A percentile compares a stretch with the other conserved stretches of the same genome.
These are phyloP conservation scores for Meyerozyma smithsonii DNA, from an alignment of 1,139 yeast species.

Conservation along the genomic window DNA sequence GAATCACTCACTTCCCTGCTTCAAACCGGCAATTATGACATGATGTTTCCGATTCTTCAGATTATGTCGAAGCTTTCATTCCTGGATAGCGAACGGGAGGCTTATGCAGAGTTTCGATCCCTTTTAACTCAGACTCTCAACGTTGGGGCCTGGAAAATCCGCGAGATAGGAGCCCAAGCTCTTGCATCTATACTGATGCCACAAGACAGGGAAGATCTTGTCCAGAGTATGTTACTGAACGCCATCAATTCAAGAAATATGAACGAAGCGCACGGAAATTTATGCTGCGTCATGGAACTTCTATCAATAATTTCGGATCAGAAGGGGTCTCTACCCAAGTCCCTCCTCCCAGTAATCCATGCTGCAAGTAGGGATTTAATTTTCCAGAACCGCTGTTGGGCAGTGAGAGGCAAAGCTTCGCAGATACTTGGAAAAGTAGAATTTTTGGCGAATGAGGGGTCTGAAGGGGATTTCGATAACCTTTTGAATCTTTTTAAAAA, in stretches of 20 bases:
- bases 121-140: slow-evolving; percentile 26
- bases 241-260: slow-evolving; percentile 7
- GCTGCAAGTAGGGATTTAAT: neutral
- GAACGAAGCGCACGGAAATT: slow-evolving; percentile 55
- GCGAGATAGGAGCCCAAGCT: slow-evolving; percentile 81
- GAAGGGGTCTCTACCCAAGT: slow-evolving; percentile 5
- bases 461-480: neutral
- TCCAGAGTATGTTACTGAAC: slow-evolving; percentile 9
- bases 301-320: slow-evolving; percentile 19
- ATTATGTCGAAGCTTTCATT: slow-evolving; percentile 65
- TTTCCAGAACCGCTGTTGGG: slow-evolving; percentile 20
- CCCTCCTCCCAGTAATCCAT: slow-evolving; percentile 6
- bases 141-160: slow-evolving; percentile 66
- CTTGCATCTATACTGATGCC: slow-evolving; percentile 46
- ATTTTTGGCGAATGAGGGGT: too few species aligned
- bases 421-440: neutral
- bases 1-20: slow-evolving; percentile 16
- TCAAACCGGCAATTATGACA: slow-evolving; percentile 28
- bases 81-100: slow-evolving; percentile 42
- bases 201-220: slow-evolving; percentile 13
- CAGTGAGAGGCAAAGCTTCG: slow-evolving; percentile 8
- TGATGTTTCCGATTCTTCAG: slow-evolving; percentile 70
- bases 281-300: slow-evolving; percentile 34
- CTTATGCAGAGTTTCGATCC: slow-evolving; percentile 43
- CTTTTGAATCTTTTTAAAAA: neutral